Evolutionary conservation across 768 basidiomycete genomes (phyloP).

Genomic region (Nevesoporus exiguus): DNA sequence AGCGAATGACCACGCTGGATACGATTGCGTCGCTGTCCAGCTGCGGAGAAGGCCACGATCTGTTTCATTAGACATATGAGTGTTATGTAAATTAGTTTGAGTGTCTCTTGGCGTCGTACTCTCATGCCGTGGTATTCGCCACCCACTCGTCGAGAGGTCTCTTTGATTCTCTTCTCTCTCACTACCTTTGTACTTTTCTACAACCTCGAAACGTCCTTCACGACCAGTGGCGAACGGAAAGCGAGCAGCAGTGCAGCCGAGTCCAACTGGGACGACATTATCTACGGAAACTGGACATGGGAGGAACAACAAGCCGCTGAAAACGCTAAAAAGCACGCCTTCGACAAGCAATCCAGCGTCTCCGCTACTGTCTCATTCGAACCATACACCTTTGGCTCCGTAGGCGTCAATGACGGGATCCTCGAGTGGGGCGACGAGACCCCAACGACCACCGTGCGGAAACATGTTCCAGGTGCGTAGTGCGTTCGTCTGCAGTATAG

Average conservation of each 20-base stretch:
- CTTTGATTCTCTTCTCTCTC: constrained; percentile 63
- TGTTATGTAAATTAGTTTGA: neutral
- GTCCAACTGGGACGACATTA: constrained; percentile 48
- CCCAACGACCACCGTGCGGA: constrained; percentile 53
- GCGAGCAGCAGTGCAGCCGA: constrained; percentile 20
- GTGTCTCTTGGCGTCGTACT: neutral
- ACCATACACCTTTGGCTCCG: constrained; percentile 21
- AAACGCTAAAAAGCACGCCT: constrained; percentile 47
- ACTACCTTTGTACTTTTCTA: constrained; percentile 67
- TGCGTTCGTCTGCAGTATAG: neutral
- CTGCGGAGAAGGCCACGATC: constrained; percentile 6
- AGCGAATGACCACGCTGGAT: constrained; percentile 34
- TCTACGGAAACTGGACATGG: constrained; percentile 71
- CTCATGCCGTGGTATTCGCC: constrained; percentile 60
- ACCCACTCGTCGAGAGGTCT: constrained; percentile 71
- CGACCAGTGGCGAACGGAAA: constrained; percentile 39
- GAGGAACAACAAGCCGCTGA: constrained; percentile 57
- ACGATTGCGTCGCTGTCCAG: constrained; percentile 25
- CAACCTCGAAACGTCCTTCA: constrained; percentile 66
- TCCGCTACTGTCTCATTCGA: constrained; percentile 27
- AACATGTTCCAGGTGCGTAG: constrained; percentile 63
- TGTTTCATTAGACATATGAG: constrained; percentile 1
- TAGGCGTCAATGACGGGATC: constrained; percentile 50
- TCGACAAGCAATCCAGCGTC: constrained; percentile 24
- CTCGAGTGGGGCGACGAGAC: constrained; percentile 52